A percentile compares a stretch with the other conserved stretches of the same genome.
Evolutionary conservation across 2,329 filamentous ascomycete species (phyloP).

Genomic region (Ophiostoma triangulosporum): DNA sequence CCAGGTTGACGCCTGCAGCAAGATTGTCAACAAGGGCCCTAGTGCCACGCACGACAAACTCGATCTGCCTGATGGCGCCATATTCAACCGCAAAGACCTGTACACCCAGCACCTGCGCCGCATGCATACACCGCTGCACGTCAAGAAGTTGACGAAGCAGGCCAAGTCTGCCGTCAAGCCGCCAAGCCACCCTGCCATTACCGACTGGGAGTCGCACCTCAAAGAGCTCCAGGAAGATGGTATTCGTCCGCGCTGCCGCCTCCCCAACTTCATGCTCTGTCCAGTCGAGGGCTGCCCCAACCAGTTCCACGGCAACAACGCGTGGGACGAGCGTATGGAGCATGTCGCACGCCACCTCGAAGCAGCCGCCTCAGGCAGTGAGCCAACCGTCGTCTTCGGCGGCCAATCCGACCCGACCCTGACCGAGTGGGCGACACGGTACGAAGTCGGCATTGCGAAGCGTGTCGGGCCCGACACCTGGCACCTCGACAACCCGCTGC

Average conservation of each 20-base stretch:
- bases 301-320: conserved; percentile 45
- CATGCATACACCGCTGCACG: conserved; percentile 54
- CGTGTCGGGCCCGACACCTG: conserved; percentile 11
- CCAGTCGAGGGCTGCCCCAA: conserved; percentile 45
- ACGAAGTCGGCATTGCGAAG: conserved; percentile 26
- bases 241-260: conserved; percentile 41
- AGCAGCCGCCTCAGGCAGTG: conserved; percentile 25
- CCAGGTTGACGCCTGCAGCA: conserved; percentile 44
- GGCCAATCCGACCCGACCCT: conserved; percentile 25
- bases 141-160: conserved; percentile 20
- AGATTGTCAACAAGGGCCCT: conserved; percentile 16
- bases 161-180: conserved; percentile 18
- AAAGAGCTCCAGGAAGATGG: conserved; percentile 45
- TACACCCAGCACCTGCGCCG: conserved; percentile 79
- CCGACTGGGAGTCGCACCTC: conserved; percentile 39
- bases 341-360: conserved; percentile 76
- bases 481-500: conserved; percentile 16
- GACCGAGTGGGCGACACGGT: conserved; percentile 26
- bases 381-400: conserved; percentile 25
- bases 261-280: conserved; percentile 49
- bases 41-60: conserved; percentile 1
- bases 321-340: conserved; percentile 78
- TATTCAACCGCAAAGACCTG: conserved; percentile 84
- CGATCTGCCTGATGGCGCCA: conserved; percentile 38
- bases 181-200: conserved; percentile 15